Conservation (phyloP, 192 early-diverging fungal species). For the Coemansia sp. region DNA sequence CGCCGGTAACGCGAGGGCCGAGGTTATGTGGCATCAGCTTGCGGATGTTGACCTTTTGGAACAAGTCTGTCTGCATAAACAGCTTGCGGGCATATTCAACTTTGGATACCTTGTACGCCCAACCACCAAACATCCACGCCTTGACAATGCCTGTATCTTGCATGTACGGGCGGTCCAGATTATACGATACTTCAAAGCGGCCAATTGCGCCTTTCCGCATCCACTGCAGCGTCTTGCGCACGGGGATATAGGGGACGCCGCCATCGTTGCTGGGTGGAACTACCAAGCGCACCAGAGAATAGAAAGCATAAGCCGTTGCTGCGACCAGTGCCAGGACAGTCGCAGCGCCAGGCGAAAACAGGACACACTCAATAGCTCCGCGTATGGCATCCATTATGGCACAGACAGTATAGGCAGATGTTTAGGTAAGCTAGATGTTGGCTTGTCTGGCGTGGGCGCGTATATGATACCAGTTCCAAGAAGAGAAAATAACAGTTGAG, state of each 20-base stretch:
- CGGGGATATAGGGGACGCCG: conserved; percentile 48
- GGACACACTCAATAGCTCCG: background rate
- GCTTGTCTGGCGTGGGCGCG: too few species aligned
- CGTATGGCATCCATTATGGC: background rate
- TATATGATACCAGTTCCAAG: background rate
- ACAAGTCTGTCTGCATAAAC: conserved; percentile 50
- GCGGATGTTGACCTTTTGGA: conserved; percentile 48
- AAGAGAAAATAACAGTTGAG: background rate
- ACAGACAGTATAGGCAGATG: too few species aligned
- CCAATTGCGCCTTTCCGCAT: conserved; percentile 39
- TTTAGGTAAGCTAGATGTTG: too few species aligned
- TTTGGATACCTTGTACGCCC: conserved; percentile 51
- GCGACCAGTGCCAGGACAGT: background rate
- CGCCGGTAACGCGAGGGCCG: conserved; percentile 46
- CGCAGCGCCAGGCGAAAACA: background rate
- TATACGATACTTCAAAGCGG: conserved; percentile 45
- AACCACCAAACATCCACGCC: conserved; percentile 52
- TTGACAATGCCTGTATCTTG: conserved; percentile 39
- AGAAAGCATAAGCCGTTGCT: conserved; percentile 13
- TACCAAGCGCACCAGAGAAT: conserved; percentile 18
- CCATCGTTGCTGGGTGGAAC: conserved; percentile 36
- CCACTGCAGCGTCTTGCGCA: conserved; percentile 39
- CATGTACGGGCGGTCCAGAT: conserved; percentile 42
- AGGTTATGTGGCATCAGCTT: conserved; percentile 47
- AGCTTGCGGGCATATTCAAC: conserved; percentile 51